These are phyloP conservation scores for Casaregolazyma lundiana DNA, from an alignment of 1,139 yeast genomes.

Conservation along the genomic window DNA sequence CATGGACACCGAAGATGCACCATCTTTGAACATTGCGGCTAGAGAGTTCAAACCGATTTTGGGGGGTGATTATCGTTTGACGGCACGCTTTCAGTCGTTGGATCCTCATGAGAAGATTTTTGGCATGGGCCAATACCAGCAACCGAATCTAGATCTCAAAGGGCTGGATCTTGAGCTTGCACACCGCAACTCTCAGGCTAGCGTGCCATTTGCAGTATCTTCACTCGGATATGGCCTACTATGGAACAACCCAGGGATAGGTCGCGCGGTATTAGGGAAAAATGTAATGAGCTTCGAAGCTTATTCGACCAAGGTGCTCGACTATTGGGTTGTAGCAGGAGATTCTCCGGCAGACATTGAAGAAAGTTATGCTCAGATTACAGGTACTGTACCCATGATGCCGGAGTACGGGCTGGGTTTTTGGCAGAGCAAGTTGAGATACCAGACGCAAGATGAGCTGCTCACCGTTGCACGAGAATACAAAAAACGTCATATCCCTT, in stretches of 20 bases:
- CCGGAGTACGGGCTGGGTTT: constrained; percentile 20
- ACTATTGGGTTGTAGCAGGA: constrained; percentile 20
- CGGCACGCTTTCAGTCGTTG: constrained; percentile 15
- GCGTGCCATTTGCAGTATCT: constrained; percentile 19
- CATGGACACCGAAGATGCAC: constrained; percentile 16
- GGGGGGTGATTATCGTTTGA: constrained; percentile 14
- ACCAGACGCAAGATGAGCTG: constrained; percentile 20
- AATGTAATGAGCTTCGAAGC: constrained; percentile 19
- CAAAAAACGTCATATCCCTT: constrained; percentile 14
- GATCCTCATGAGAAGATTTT: constrained; percentile 17
- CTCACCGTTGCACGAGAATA: constrained; percentile 17
- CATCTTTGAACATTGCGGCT: constrained; percentile 17
- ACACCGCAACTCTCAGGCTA: constrained; percentile 20
- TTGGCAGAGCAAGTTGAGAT: constrained; percentile 20
- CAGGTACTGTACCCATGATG: constrained; percentile 20
- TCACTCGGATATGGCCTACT: constrained; percentile 18
- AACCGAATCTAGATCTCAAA: constrained; percentile 17
- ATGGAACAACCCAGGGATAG: constrained; percentile 20
- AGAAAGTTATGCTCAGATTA: constrained; percentile 14
- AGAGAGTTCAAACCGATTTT: constrained; percentile 17
- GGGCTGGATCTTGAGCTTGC: constrained; percentile 18
- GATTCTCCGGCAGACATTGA: constrained; percentile 16
- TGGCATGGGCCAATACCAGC: constrained; percentile 21
- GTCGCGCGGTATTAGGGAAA: constrained; percentile 18
- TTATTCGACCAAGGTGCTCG: constrained; percentile 14